These are phyloP conservation scores for Trichopus zeylanicus DNA, from an alignment of 116 monocot genomes.

Conservation along the genomic window DNA sequence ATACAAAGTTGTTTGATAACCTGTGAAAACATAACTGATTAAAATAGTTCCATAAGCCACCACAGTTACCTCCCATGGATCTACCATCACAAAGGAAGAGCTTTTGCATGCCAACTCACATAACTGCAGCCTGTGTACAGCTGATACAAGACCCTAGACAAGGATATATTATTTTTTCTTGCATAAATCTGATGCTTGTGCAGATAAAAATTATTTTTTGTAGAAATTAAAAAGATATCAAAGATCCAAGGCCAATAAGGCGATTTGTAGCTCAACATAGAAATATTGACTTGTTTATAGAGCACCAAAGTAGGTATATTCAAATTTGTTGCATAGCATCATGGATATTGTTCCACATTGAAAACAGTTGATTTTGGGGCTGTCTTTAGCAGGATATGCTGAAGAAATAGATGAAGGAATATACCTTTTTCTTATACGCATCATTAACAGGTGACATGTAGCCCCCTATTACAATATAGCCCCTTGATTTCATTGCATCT, in stretches of 20 bases:
- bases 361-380: background rate
- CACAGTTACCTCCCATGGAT: constrained; percentile 85
- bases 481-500: constrained; percentile 46
- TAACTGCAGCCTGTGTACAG: constrained; percentile 50
- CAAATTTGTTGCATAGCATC: too few relatives aligned
- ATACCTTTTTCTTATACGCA: constrained; percentile 79
- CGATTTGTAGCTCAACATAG: too few relatives aligned
- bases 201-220: too few relatives aligned
- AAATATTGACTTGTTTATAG: too few relatives aligned
- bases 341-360: background rate
- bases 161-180: too few relatives aligned
- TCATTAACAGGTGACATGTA: constrained; percentile 94
- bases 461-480: constrained; percentile 63
- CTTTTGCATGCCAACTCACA: constrained; percentile 83
- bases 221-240: too few relatives aligned
- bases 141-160: constrained; percentile 59
- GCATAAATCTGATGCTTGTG: too few relatives aligned
- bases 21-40: background rate
- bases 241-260: too few relatives aligned
- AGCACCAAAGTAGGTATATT: too few relatives aligned
- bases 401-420: background rate
- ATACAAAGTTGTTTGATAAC: background rate
- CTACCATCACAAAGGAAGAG: constrained; percentile 89
- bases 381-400: background rate
- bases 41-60: background rate